phyloP scores from a whole-genome alignment of 306 rosid species.

The Canavalia ensiformis region DNA sequence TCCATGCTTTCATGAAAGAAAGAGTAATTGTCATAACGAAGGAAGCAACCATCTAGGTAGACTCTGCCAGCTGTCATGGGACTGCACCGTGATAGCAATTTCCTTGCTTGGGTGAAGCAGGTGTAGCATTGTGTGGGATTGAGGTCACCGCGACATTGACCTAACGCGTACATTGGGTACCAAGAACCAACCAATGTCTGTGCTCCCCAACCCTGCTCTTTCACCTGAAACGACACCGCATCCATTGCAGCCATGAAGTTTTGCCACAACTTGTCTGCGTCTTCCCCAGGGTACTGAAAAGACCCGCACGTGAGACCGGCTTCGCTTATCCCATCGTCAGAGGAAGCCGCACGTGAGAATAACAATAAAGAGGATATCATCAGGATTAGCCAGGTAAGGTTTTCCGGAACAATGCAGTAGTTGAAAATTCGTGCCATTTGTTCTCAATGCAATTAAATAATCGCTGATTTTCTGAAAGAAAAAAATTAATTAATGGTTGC shows the following conservation, averaged over 20 bases:
- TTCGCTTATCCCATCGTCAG: not conserved
- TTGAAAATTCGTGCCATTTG: not conserved
- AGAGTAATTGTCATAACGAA: constrained; percentile 59
- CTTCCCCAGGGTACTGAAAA: not conserved
- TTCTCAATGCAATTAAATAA: too few relatives aligned
- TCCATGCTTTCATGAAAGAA: constrained; percentile 50
- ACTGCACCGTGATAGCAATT: constrained; percentile 51
- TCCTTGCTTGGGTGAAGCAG: constrained; percentile 51
- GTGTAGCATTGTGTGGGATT: constrained; percentile 42
- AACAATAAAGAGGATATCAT: not conserved
- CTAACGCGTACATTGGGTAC: constrained; percentile 52
- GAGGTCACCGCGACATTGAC: constrained; percentile 57
- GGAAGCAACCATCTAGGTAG: constrained; percentile 64
- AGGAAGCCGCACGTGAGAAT: constrained; percentile 13
- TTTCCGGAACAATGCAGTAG: not conserved
- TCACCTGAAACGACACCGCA: constrained; percentile 40
- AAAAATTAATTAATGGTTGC: too few relatives aligned
- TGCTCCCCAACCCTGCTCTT: constrained; percentile 44
- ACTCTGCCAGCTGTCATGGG: constrained; percentile 56
- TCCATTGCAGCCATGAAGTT: constrained; percentile 48
- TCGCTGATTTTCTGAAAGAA: too few relatives aligned
- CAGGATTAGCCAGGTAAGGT: constrained; percentile 22
- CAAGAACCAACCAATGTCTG: not conserved
- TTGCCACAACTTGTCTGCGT: not conserved
- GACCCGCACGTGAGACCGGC: constrained; percentile 52